These are phyloP conservation scores for Metarhizium brunneum DNA, from an alignment of 2,329 filamentous ascomycete species.

Conservation along the genomic window DNA sequence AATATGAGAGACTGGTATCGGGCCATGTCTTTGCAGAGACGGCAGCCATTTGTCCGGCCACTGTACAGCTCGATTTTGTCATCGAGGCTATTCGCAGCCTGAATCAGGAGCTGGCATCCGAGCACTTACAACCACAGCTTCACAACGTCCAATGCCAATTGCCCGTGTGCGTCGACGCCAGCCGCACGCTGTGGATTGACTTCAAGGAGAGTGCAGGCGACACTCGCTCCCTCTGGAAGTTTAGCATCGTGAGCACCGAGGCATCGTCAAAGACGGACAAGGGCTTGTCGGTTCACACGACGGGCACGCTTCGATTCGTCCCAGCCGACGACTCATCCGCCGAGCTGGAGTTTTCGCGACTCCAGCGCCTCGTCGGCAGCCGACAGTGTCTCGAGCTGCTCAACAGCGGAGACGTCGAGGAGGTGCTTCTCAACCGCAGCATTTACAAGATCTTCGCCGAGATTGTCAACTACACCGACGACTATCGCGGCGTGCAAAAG, in stretches of 20 bases:
- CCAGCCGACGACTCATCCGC: not conserved
- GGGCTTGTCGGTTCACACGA: not conserved
- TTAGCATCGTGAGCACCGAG: not conserved
- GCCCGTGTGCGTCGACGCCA: conserved; percentile 2
- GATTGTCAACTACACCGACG: conserved; percentile 24
- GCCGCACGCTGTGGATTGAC: conserved; percentile 21
- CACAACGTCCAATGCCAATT: conserved; percentile 15
- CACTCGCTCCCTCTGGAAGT: not conserved
- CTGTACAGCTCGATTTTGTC: conserved; percentile 21
- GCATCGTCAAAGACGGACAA: not conserved
- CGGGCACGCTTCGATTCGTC: not conserved
- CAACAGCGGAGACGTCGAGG: conserved; percentile 16
- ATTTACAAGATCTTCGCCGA: conserved; percentile 26
- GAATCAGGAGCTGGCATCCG: conserved; percentile 12
- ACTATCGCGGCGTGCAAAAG: conserved; percentile 15
- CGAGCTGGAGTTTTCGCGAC: not conserved
- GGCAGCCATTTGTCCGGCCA: conserved; percentile 29
- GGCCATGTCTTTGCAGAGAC: conserved; percentile 30
- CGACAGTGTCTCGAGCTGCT: conserved; percentile 20
- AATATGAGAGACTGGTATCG: conserved; percentile 24
- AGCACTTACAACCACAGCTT: conserved; percentile 17
- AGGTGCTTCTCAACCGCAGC: conserved; percentile 23
- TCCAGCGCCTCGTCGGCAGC: conserved; percentile 18
- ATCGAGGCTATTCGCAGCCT: conserved; percentile 22
- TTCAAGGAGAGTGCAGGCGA: not conserved